phyloP scores from a whole-genome alignment of 2,329 filamentous ascomycete species.

The Talaromyces sp. region DNA sequence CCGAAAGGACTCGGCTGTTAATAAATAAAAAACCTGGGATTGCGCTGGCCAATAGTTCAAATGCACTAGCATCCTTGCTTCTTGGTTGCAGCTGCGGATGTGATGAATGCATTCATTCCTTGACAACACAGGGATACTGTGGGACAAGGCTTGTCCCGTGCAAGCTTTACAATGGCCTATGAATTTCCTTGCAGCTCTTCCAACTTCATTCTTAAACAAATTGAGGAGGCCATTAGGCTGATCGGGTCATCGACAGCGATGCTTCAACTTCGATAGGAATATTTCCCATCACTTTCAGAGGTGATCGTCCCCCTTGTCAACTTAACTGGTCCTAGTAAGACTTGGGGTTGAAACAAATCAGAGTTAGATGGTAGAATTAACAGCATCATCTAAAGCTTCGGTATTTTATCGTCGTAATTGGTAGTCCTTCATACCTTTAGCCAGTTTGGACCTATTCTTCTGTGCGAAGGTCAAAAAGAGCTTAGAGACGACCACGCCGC shows the following conservation, averaged over 20 bases:
- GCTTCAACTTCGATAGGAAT: too few relatives aligned
- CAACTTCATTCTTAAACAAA: background rate
- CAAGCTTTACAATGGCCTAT: background rate
- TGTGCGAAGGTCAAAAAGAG: too few relatives aligned
- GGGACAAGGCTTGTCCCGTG: background rate
- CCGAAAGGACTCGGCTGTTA: background rate
- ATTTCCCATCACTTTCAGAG: too few relatives aligned
- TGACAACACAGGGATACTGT: background rate
- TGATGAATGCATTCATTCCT: background rate
- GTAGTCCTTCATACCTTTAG: background rate
- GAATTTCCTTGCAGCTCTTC: background rate
- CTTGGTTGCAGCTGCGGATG: background rate
- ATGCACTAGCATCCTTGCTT: background rate
- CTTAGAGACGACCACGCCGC: background rate
- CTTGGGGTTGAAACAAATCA: too few relatives aligned
- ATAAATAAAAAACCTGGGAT: background rate
- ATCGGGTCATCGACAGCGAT: background rate
- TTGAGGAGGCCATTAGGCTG: background rate
- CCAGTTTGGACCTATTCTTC: too few relatives aligned
- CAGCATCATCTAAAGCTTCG: too few relatives aligned
- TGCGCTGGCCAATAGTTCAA: background rate
- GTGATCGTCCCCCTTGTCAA: too few relatives aligned
- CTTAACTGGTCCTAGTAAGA: too few relatives aligned
- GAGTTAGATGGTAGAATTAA: too few relatives aligned
- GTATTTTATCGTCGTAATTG: background rate